Conservation (phyloP, 2,329 filamentous ascomycete genomes). For the Endocalyx cinctus region DNA sequence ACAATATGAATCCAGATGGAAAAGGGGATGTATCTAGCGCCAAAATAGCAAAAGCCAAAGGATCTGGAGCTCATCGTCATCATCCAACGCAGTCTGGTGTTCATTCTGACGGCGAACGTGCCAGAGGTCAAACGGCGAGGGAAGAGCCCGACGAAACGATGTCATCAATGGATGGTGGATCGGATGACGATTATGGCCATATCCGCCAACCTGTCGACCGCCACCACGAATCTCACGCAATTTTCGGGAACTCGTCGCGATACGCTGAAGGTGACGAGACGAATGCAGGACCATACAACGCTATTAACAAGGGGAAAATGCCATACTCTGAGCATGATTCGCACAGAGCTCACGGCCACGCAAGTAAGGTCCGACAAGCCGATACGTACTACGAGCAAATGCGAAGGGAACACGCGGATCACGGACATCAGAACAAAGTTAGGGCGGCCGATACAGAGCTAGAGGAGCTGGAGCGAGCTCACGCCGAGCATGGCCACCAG, state of each 20-base stretch:
- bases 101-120: slow-evolving; percentile 29
- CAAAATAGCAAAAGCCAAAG: slow-evolving; percentile 10
- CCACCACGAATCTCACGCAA: slow-evolving; percentile 16
- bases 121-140: slow-evolving; percentile 32
- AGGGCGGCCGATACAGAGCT: slow-evolving; percentile 7
- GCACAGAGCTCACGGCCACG: not conserved
- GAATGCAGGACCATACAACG: too few species aligned
- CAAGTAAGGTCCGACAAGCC: not conserved
- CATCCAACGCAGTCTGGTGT: slow-evolving; percentile 12
- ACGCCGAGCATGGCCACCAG: slow-evolving; percentile 4
- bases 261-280: too few species aligned
- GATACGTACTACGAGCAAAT: not conserved
- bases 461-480: slow-evolving; percentile 7
- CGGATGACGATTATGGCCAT: slow-evolving; percentile 11
- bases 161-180: slow-evolving; percentile 12
- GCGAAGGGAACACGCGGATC: slow-evolving; percentile 1
- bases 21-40: too few species aligned
- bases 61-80: slow-evolving; percentile 12
- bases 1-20: slow-evolving; percentile 16
- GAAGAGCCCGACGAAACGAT: slow-evolving; percentile 29
- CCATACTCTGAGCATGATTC: too few species aligned
- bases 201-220: slow-evolving; percentile 7
- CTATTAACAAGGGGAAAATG: too few species aligned
- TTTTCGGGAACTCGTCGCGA: too few species aligned
- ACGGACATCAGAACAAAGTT: slow-evolving; percentile 11